Evolutionary conservation across 306 rosid genomes (phyloP), one percentile per base, ranked within the genome.

Genomic region (Oemleria cerasiformis): DNA sequence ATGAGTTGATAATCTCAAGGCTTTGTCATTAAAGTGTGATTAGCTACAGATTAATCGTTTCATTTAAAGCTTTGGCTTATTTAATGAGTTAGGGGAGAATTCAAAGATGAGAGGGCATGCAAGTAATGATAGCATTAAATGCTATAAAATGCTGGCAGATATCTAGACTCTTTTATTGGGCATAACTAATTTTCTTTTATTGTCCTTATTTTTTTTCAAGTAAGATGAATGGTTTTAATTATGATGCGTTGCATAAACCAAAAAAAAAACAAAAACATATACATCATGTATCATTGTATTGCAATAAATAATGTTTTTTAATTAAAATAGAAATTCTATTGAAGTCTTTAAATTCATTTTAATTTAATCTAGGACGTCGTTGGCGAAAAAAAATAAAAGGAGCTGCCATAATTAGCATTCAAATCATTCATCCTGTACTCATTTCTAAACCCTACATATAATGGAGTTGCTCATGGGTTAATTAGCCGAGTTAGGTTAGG

Each of bases 61-160:
- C 81, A 47, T 63, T 64, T 15, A 70, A 70, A 54, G 45, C 23
- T 4, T 51, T 40, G 40, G 23, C 36, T 58, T 15, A 55, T 59
- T 61, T 43, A 65, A 65, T 36, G 68, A 65, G 73, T 77, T 64
- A 39, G 76, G 51, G 50, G 63, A 47, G 74, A 56, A 71, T 55
- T 77, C 54, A 64, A 65, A 42, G 68, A 68, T 38, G 17, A 5
- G 66, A 55, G 57, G 9, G 67, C 67, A 65, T 61, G 80, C 71
- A 77, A 64, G 55, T 43, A 47, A 63, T 64, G 77, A 55, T 36
- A 9, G 60, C 57, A 77, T 34, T 77, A 5, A 77, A 64, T 77
- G 77, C 77, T 17, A 23, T 47, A 25, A 77, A 63, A 47, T 64
- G 4, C 9, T 11, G 67, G 72, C 54, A 38, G 63, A 71, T 44